A percentile compares a stretch with the other conserved stretches of the same genome.
These are phyloP conservation scores for Saccharomycopsis fodiens DNA, from an alignment of 805 yeast species.

Conservation along the genomic window DNA sequence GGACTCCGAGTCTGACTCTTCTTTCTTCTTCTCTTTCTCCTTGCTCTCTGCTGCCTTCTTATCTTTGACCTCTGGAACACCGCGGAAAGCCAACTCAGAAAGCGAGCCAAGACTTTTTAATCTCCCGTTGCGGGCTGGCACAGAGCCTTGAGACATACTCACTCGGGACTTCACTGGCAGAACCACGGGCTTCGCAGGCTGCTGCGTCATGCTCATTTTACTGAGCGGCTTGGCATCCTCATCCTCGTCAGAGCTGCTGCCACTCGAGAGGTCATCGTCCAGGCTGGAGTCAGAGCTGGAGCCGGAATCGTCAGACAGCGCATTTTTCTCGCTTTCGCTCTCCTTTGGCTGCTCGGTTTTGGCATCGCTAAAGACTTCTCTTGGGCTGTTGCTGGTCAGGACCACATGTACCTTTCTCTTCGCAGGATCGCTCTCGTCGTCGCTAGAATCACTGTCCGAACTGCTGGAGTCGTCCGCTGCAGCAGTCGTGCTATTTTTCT, in stretches of 20 bases:
- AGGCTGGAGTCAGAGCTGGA: not conserved
- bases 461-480: no score
- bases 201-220: not conserved
- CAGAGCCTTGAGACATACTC: conserved; percentile 9
- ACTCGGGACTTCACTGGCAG: not conserved
- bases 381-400: no score
- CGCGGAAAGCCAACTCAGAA: conserved; percentile 53
- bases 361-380: not conserved
- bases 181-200: not conserved
- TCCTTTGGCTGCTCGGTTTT: not conserved
- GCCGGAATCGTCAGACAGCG: not conserved
- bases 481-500: no score
- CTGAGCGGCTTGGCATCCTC: not conserved
- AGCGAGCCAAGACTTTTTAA: conserved; percentile 37
- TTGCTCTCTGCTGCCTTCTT: conserved; percentile 3
- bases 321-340: no score
- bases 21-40: conserved; percentile 1
- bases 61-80: conserved; percentile 62
- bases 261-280: not conserved
- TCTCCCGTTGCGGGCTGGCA: conserved; percentile 13
- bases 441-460: no score
- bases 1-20: not conserved
- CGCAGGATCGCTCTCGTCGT: no score
- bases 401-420: no score
- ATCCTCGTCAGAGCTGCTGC: not conserved